Evolutionary conservation across 805 yeast species (phyloP).

Genomic region (Saccharomycopsis selenospora): DNA sequence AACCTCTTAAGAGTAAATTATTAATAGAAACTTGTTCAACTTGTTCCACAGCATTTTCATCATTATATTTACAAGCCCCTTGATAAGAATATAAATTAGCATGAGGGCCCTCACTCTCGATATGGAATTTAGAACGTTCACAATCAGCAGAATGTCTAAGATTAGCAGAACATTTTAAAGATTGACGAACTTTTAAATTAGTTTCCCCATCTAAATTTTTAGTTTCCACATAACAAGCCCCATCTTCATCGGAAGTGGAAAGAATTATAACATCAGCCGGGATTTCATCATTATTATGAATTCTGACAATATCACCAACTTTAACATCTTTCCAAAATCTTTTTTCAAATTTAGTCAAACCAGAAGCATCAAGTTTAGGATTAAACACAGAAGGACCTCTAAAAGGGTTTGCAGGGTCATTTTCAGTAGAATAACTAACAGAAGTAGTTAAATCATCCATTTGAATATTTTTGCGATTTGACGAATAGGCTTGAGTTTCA

Average conservation of each 20-base stretch:
- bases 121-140: constrained; percentile 48
- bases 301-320: constrained; percentile 68
- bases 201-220: constrained; percentile 80
- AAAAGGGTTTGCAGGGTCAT: constrained; percentile 25
- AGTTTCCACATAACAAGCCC: constrained; percentile 70
- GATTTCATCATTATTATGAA: constrained; percentile 67
- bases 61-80: constrained; percentile 52
- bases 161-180: constrained; percentile 52
- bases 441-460: constrained; percentile 26
- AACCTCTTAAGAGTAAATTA: constrained; percentile 67
- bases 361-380: constrained; percentile 34
- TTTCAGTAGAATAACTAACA: constrained; percentile 24
- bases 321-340: constrained; percentile 41
- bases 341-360: constrained; percentile 29
- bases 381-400: constrained; percentile 17
- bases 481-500: constrained; percentile 24
- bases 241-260: constrained; percentile 61
- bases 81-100: constrained; percentile 69
- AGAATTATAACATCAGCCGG: constrained; percentile 68
- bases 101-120: constrained; percentile 83
- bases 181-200: constrained; percentile 68
- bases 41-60: constrained; percentile 30
- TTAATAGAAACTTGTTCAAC: constrained; percentile 45
- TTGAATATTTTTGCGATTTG: constrained; percentile 25
- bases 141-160: constrained; percentile 43